These are phyloP conservation scores for Aspergillus spinulosporus DNA, from an alignment of 2,329 filamentous ascomycete species.

Conservation along the genomic window DNA sequence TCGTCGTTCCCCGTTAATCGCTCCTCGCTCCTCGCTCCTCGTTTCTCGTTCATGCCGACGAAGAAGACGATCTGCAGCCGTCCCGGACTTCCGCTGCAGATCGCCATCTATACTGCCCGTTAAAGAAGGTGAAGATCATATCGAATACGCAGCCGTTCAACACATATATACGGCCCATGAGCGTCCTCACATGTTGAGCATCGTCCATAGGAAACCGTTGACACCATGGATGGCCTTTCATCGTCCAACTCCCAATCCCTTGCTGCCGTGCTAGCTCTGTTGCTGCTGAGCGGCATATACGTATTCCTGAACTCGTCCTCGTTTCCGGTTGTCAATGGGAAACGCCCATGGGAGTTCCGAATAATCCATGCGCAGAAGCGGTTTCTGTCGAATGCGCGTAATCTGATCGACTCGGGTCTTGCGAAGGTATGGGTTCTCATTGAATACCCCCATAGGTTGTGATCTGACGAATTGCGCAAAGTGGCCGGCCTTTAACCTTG, in stretches of 20 bases:
- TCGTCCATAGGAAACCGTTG: background rate
- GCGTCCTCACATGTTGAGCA: background rate
- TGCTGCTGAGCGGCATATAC: background rate
- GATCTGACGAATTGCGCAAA: background rate
- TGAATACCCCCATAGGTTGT: no score
- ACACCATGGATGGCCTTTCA: background rate
- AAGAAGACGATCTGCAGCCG: background rate
- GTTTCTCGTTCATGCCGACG: background rate
- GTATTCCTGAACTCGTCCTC: no score
- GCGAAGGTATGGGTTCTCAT: background rate
- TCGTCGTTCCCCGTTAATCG: background rate
- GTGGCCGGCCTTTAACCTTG: slow-evolving; percentile 4
- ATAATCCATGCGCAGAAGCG: background rate
- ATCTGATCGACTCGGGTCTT: background rate
- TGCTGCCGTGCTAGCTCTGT: background rate
- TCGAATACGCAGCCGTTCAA: background rate
- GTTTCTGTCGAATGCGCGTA: background rate
- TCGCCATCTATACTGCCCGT: background rate
- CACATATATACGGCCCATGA: no score
- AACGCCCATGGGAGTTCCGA: background rate
- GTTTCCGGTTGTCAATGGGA: slow-evolving; percentile 4
- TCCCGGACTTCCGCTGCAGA: background rate
- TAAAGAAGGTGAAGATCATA: background rate
- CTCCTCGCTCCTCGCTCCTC: background rate
- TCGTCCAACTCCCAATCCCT: background rate